Percentiles rank a stretch among this genome's conserved stretches.
These are phyloP conservation scores for Mycena galericulata DNA, from an alignment of 768 basidiomycete genomes.

Conservation along the genomic window DNA sequence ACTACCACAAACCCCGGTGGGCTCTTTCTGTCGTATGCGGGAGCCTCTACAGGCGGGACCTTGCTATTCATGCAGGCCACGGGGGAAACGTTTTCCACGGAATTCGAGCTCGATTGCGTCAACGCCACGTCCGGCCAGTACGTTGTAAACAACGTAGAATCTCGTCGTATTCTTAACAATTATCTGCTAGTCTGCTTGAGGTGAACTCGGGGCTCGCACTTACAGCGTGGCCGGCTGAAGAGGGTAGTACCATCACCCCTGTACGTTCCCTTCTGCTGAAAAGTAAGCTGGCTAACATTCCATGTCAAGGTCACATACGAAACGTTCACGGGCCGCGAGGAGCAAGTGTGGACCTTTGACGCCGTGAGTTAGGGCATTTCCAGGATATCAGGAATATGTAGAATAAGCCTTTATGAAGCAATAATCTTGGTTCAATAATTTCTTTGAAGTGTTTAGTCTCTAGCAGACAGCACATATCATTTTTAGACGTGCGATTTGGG, in stretches of 20 bases:
- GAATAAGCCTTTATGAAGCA: too few relatives aligned
- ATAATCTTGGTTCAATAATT: too few relatives aligned
- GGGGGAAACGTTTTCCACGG: not conserved
- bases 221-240: not conserved
- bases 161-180: not conserved
- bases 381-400: too few relatives aligned
- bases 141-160: not conserved
- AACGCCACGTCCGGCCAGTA: not conserved
- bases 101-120: not conserved
- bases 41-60: not conserved
- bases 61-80: not conserved
- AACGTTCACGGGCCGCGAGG: too few relatives aligned
- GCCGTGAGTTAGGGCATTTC: too few relatives aligned
- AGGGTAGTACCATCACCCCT: not conserved
- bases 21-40: not conserved
- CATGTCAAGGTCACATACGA: too few relatives aligned
- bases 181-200: not conserved
- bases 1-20: not conserved
- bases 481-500: too few relatives aligned
- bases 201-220: not conserved
- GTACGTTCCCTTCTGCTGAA: not conserved
- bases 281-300: too few relatives aligned
- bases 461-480: too few relatives aligned
- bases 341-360: too few relatives aligned
- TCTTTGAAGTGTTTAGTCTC: too few relatives aligned